Base-by-base conservation (phyloP, 169 alveolate species). In the Cryptosporidium baileyi region DNA sequence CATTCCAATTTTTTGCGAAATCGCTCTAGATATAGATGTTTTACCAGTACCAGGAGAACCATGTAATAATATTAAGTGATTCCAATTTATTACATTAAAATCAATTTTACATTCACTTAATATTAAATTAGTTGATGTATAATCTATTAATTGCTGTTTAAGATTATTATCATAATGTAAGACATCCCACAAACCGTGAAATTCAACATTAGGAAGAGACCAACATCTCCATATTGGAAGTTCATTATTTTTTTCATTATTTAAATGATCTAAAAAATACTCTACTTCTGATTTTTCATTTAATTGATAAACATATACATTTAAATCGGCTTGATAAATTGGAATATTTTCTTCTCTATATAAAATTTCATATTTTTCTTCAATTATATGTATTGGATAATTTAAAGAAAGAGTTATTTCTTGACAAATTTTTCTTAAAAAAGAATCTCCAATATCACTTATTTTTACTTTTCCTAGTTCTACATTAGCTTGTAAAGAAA, bases 41-140 rank as follows among this genome's bases (percentile, higher is more conserved):
- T 65, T 60, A 54, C 90, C 90, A 51, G 92, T 90, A 17, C 95
- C 94, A 11, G 95, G 95, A 6, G 95, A 93, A 0, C 95, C 95
- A 80, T 91, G 90, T 19, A 92, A 85, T 38, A 92, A 63, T 3
- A 91, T 67, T 24, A 93, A 80, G 43, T 91, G 93, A 81, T 93
- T 93, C 90, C 92, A 91, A 44, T 88, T 82, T 41, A 93, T 90
- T 45, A 91, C 81, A 88, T 93, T 80, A 49, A 85, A 60, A 61
- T 91, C 91, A 36, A 93, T 82, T 44, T 61, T 67, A 43, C 81
- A 82, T 34, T 89, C 90, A 9, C 94, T 63, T 65, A 93, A 93
- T 22, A 89, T 65, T 88, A 91, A 49, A 45, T 92, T 89, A 6
- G 95, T 85, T 15, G 91, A 60, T 54, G 91, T 89, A 57, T 90